Base-by-base conservation (phyloP, 2,329 filamentous ascomycete genomes). In the Cladosporium sphaerospermum region DNA sequence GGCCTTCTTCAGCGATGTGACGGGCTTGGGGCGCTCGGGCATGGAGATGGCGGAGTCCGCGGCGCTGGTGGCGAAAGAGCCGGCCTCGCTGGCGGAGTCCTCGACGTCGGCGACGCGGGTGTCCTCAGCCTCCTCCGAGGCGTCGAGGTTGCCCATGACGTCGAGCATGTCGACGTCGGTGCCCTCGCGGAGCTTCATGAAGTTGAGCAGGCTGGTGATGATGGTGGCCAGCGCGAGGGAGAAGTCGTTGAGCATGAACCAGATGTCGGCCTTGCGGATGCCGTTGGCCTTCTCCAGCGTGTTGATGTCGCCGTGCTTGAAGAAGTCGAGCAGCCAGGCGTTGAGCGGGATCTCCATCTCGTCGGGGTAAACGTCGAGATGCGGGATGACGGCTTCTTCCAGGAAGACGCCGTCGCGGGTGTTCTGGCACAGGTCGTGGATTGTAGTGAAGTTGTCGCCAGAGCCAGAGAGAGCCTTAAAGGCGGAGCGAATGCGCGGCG, bases 251-350 rank as follows among this genome's bases (percentile, higher is more conserved):
- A 90, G 73, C 2, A 78, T 64, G 61, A 85, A 90, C 87, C 86
- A 91, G 8, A 88, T 76, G 44, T 89, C 84, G 4, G 80, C 79
- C 1, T 73, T 70, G 42, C 79, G 80, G 62, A 92, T 83, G 2
- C 78, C 75, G 63, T 92, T 91, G 31, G 82, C 84, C 0, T 67
- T 70, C 10, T 80, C 78, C 2, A 91, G 70, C 0, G 81, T 78
- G 1, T 74, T 64, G 18, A 83, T 66, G 62, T 85, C 80, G 3
- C 86, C 86, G 60, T 91, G 83, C 67, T 82, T 86, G 75, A 81
- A 90, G 69, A 90, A 92, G 66, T 91, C 85, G 55, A 85, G 82
- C 0, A 91, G 70, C 62, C 87, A 87, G 0, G 83, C 82, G 58
- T 88, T 88, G 55, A 83, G 74, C 0, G 78, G 78, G 10, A 75